Evolutionary conservation across 371 early-diverging fungal genomes (phyloP), one percentile per base, ranked within the genome.

Genomic region (Circinella umbellata): DNA sequence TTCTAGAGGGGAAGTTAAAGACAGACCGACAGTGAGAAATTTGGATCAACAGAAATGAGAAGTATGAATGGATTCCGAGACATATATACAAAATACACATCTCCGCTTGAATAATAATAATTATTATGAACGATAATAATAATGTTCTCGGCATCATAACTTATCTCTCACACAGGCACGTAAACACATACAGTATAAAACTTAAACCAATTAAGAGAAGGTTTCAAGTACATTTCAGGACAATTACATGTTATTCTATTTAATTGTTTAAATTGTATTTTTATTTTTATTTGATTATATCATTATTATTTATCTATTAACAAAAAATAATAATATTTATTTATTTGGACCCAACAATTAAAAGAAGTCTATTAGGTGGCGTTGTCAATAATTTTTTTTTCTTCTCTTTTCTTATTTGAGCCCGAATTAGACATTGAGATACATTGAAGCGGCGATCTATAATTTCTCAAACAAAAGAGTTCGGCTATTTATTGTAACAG

Each of bases 361-460:
- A 27, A 27, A 27, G 27, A 27, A 27, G 27, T 27, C 15, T 15
- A 11, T 47, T 15, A 1, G 15, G 54, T 54, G 54, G 54, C 54
- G 54, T 20, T 17, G 27, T 27, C 27, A 27, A 27, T 27, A 27
- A 27, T 27, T 27, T 54, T 14, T 54, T 47, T 14, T 14, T 54
- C n/a, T 54, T 54, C 57, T 27, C n/a, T 34, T 57, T 34, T 34
- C 11, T 42, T 42, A 11, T 42, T 42, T 42, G 42, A 42, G 42
- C 6, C 51, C 51, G 51, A 15, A 15, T 13, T 51, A 4, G 51
- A 47, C 47, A 47, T 9, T 27, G 27, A 2, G 27, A 27, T 42
- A 51, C 51, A 57, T 57, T 57, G 57, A 57, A 57, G 57, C 57
- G 57, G 57, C 57, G 57, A 57, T 57, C 57, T 9, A 27, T 57